Conservation (phyloP, 75 land plant species). For the Selaginella tamariscina region DNA sequence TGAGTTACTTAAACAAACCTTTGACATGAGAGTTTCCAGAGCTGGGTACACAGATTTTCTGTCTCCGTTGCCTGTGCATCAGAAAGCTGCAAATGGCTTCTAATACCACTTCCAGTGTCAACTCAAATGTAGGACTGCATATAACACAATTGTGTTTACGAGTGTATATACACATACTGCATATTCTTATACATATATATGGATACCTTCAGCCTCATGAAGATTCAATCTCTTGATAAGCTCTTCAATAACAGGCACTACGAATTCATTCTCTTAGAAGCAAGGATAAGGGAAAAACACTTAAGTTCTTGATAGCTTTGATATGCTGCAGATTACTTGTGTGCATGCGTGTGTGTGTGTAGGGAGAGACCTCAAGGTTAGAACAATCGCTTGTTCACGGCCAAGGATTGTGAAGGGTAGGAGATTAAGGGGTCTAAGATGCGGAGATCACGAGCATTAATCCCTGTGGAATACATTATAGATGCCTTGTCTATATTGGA, state of each 20-base stretch:
- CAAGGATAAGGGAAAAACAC: conserved; percentile 18
- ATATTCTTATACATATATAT: conserved; percentile 8
- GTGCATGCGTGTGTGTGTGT: no score
- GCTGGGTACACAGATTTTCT: no score
- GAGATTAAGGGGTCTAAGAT: conserved; percentile 55
- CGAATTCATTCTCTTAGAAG: conserved; percentile 2
- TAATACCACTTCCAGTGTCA: no score
- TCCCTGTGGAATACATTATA: conserved; percentile 43
- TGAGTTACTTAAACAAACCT: no score
- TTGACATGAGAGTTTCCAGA: no score
- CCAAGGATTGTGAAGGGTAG: conserved; percentile 68
- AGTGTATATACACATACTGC: neutral
- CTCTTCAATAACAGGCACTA: conserved; percentile 17
- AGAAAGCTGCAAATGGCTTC: no score
- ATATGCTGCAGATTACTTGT: conserved; percentile 25
- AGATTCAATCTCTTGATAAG: conserved; percentile 16
- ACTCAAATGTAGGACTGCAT: no score
- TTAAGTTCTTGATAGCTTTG: conserved; percentile 30
- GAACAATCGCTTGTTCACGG: conserved; percentile 41
- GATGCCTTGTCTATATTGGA: no score
- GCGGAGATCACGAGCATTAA: conserved; percentile 63
- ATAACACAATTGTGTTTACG: no score
- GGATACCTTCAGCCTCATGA: conserved; percentile 17
- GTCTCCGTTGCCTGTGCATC: no score
- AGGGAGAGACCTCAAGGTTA: conserved; percentile 30